Conservation (phyloP, 2,329 filamentous ascomycete species). For the Ceratocystis diversiconidia region DNA sequence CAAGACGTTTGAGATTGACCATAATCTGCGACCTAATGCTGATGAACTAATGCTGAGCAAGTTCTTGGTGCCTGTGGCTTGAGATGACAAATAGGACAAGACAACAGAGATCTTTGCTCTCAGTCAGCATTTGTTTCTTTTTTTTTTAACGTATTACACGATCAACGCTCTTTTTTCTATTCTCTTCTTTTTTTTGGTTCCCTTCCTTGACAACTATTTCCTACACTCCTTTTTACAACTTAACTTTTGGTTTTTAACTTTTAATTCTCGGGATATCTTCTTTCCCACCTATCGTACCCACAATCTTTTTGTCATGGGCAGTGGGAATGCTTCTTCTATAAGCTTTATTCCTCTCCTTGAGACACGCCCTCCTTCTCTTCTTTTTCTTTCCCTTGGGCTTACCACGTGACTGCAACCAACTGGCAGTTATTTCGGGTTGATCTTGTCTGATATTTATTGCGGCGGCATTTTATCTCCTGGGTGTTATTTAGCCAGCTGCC, state of each 20-base stretch:
- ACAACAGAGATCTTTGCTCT: too few relatives aligned
- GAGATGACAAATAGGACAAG: neutral
- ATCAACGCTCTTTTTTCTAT: neutral
- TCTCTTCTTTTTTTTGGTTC: neutral
- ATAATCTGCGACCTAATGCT: slow-evolving; percentile 79
- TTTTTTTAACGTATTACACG: slow-evolving; percentile 1
- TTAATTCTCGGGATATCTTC: neutral
- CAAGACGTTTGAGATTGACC: slow-evolving; percentile 89
- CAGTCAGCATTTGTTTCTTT: neutral
- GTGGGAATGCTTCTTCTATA: neutral
- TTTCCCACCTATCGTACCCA: neutral
- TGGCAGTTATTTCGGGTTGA: neutral
- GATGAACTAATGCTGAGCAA: slow-evolving; percentile 76
- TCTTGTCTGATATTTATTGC: slow-evolving; percentile 1
- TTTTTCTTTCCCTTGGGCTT: neutral
- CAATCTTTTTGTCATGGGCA: neutral
- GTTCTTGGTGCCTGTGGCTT: slow-evolving; percentile 58
- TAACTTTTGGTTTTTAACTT: slow-evolving; percentile 11
- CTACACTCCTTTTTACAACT: slow-evolving; percentile 8
- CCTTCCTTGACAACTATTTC: slow-evolving; percentile 3
- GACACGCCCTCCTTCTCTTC: neutral
- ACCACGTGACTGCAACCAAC: neutral
- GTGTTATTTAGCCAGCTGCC: neutral
- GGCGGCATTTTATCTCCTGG: neutral
- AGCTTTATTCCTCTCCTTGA: neutral